Conservation (phyloP, 169 alveolate species). For the Plasmodium berghei region DNA sequence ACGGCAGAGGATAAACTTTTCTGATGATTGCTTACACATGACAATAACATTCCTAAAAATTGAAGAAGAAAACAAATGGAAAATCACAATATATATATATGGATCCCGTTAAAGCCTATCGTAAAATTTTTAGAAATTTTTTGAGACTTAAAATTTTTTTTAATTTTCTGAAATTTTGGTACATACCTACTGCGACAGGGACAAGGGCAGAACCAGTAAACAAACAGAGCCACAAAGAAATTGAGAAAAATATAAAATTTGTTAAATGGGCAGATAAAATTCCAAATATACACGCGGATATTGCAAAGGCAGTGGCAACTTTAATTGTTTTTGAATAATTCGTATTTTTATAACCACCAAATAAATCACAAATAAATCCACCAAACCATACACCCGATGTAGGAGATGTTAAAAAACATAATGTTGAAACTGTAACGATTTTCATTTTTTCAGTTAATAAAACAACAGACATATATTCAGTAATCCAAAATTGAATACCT, state of each 20-base stretch:
- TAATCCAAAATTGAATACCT: slow-evolving; percentile 93
- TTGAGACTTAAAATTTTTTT: background rate
- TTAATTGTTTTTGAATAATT: slow-evolving; percentile 83
- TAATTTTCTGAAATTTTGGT: background rate
- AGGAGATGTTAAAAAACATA: slow-evolving; percentile 89
- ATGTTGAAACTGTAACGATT: slow-evolving; percentile 84
- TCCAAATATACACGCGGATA: slow-evolving; percentile 80
- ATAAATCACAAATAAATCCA: slow-evolving; percentile 86
- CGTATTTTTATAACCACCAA: slow-evolving; percentile 87
- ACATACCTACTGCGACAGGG: slow-evolving; percentile 86
- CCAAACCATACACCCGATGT: slow-evolving; percentile 90
- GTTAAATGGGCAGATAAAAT: slow-evolving; percentile 79
- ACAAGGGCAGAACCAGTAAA: slow-evolving; percentile 88
- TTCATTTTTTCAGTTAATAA: slow-evolving; percentile 82
- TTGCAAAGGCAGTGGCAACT: slow-evolving; percentile 86
- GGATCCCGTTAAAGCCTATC: background rate
- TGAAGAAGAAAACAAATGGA: background rate
- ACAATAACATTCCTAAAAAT: slow-evolving; percentile 73
- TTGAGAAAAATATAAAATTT: slow-evolving; percentile 77
- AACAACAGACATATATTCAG: slow-evolving; percentile 86
- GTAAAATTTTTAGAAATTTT: background rate
- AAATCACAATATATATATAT: background rate
- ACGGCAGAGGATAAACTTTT: slow-evolving; percentile 84
- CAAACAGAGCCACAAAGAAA: slow-evolving; percentile 85
- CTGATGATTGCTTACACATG: slow-evolving; percentile 81